Percentiles rank a stretch among this genome's conserved stretches.
Conservation (phyloP, 2,329 filamentous ascomycete species). For the Xenosphaeropsis pyriputrescens region DNA sequence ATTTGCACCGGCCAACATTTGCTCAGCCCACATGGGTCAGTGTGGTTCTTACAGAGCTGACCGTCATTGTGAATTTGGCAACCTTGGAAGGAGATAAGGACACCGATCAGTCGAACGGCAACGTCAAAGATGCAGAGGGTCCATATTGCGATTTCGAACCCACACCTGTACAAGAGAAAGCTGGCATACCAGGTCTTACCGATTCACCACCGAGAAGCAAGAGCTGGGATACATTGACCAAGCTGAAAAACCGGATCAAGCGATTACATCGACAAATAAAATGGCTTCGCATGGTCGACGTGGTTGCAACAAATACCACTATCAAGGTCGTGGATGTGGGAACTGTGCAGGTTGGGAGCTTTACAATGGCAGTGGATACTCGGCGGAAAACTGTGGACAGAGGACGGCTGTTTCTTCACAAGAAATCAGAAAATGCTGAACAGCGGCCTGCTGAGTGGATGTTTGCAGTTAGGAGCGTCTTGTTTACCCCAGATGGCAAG, state of each 20-base stretch:
- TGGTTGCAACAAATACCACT: constrained; percentile 70
- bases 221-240: constrained; percentile 68
- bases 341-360: constrained; percentile 67
- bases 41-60: constrained; percentile 73
- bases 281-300: constrained; percentile 80
- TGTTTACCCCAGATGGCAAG: constrained; percentile 74
- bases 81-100: constrained; percentile 36
- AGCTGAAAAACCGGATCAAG: constrained; percentile 75
- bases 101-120: constrained; percentile 9
- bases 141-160: constrained; percentile 8
- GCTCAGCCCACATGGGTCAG: constrained; percentile 95
- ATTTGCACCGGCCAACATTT: constrained; percentile 86
- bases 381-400: constrained; percentile 82
- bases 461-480: constrained; percentile 66
- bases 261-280: constrained; percentile 71
- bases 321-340: constrained; percentile 70
- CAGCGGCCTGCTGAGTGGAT: constrained; percentile 89
- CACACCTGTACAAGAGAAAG: constrained; percentile 5
- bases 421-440: constrained; percentile 45
- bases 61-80: constrained; percentile 66
- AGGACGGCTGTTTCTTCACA: constrained; percentile 74
- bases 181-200: constrained; percentile 6
- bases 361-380: constrained; percentile 82
- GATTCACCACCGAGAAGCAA: constrained; percentile 37
- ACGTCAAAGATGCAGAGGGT: constrained; percentile 13